phyloP scores from a whole-genome alignment of 371 early-diverging fungal genomes.

The Mortierella sp. region DNA sequence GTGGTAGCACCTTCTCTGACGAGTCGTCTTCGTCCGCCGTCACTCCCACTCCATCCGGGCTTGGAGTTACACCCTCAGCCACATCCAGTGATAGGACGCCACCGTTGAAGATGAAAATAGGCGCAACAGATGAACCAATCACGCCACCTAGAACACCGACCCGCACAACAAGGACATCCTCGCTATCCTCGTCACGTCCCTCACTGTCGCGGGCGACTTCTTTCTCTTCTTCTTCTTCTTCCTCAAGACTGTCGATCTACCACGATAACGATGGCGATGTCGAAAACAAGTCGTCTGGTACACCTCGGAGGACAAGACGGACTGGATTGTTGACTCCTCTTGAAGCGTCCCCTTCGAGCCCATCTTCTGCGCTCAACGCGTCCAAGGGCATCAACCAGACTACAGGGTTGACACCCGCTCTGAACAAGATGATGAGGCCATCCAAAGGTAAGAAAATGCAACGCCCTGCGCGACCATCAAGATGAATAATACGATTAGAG shows the following conservation, averaged over 20 bases:
- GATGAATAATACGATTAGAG: neutral
- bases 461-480: neutral
- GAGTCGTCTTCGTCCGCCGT: neutral
- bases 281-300: neutral
- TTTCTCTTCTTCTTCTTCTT: conserved; percentile 6
- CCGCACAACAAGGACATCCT: conserved; percentile 16
- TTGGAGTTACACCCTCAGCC: conserved; percentile 5
- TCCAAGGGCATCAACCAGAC: conserved; percentile 16
- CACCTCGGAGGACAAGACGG: conserved; percentile 7
- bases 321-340: neutral
- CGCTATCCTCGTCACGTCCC: neutral
- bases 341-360: conserved; percentile 7
- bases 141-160: conserved; percentile 42
- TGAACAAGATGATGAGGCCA: conserved; percentile 36
- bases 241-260: neutral
- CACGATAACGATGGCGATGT: neutral
- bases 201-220: neutral
- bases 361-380: too few species aligned
- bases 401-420: conserved; percentile 45
- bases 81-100: neutral
- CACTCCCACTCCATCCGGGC: neutral
- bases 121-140: conserved; percentile 8
- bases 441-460: conserved; percentile 16
- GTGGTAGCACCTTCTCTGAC: neutral
- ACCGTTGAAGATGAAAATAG: conserved; percentile 12